phyloP scores from a whole-genome alignment of 495 filamentous ascomycete genomes.

The Penicillium manginii region DNA sequence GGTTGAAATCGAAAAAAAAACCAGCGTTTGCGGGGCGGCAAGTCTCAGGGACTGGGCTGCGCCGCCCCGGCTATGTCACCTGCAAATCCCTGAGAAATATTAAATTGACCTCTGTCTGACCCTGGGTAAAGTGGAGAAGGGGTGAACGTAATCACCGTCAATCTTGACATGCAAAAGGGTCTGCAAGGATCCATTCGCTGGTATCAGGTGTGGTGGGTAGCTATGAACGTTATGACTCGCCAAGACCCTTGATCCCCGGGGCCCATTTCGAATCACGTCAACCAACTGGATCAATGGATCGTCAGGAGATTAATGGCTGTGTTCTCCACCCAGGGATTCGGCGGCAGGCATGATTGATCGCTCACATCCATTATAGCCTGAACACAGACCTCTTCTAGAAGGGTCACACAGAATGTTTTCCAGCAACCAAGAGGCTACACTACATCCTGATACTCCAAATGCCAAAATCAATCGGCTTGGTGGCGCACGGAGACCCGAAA shows the following conservation, averaged over 20 bases:
- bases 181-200: constrained; percentile 2
- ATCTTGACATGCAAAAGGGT: constrained; percentile 2
- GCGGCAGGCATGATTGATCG: not conserved
- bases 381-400: not conserved
- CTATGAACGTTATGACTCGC: constrained; percentile 1
- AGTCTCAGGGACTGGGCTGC: constrained; percentile 1
- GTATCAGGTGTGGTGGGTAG: constrained; percentile 1
- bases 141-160: not conserved
- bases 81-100: not conserved
- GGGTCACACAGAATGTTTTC: not conserved
- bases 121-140: not conserved
- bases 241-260: not conserved
- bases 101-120: not conserved
- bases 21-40: not conserved
- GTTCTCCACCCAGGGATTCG: not conserved
- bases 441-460: not conserved
- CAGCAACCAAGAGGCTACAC: not conserved
- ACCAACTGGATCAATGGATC: constrained; percentile 3
- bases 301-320: constrained; percentile 5
- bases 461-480: not conserved
- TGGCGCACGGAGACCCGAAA: not conserved
- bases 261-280: constrained; percentile 1
- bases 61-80: not conserved
- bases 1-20: not conserved
- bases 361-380: not conserved